Evolutionary conservation across 495 filamentous ascomycete genomes (phyloP).

Genomic region (Hypoxylon trugodes): DNA sequence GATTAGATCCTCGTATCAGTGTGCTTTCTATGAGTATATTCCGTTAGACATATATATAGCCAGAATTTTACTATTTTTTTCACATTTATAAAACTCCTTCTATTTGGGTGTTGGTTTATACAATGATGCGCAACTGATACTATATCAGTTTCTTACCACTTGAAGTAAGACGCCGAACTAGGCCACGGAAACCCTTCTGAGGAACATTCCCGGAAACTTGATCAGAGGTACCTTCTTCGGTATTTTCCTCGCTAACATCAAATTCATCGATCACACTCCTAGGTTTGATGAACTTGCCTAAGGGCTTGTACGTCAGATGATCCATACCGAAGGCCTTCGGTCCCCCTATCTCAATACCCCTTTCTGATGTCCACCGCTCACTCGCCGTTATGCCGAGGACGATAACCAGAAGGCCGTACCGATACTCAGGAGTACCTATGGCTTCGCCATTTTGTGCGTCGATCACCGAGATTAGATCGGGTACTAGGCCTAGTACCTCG

Average conservation of each 20-base stretch:
- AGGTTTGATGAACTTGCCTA: constrained; percentile 59
- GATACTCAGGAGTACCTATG: constrained; percentile 68
- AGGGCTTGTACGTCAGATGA: constrained; percentile 56
- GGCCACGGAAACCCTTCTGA: too few relatives aligned
- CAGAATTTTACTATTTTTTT: too few relatives aligned
- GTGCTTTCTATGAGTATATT: neutral
- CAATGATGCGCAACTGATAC: too few relatives aligned
- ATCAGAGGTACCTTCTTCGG: neutral
- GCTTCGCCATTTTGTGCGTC: constrained; percentile 67
- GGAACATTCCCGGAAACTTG: neutral
- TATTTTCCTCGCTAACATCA: constrained; percentile 55
- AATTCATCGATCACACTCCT: constrained; percentile 64
- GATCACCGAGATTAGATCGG: constrained; percentile 68
- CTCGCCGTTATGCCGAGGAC: constrained; percentile 66
- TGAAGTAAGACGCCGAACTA: too few relatives aligned
- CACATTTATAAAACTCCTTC: too few relatives aligned
- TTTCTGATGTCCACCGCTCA: constrained; percentile 62
- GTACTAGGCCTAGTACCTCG: constrained; percentile 63
- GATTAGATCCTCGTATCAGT: neutral
- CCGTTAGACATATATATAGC: too few relatives aligned
- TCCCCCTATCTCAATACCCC: constrained; percentile 61
- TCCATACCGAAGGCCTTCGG: constrained; percentile 61
- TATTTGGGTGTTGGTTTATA: too few relatives aligned
- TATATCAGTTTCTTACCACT: too few relatives aligned
- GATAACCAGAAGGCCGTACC: constrained; percentile 65